A percentile compares a stretch with the other conserved stretches of the same genome.
These are phyloP conservation scores for Mycotypha africana DNA, from an alignment of 371 early-diverging fungal species.

Conservation along the genomic window DNA sequence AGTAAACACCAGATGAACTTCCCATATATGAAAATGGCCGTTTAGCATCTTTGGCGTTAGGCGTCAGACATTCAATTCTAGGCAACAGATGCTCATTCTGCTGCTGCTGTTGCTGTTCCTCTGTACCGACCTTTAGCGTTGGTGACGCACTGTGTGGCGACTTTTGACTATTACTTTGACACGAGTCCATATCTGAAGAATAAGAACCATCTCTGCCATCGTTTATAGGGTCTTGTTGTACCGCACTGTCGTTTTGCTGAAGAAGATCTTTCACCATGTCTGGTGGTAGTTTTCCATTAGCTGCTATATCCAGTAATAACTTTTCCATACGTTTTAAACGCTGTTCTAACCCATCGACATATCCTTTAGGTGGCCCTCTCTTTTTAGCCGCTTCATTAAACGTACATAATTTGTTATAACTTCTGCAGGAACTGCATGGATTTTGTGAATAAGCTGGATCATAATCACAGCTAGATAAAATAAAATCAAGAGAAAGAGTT, in stretches of 20 bases:
- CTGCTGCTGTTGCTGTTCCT: too few relatives aligned
- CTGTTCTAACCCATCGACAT: slow-evolving; percentile 20
- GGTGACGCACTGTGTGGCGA: background rate
- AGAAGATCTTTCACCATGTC: background rate
- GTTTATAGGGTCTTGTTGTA: too few relatives aligned
- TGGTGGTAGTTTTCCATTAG: slow-evolving; percentile 10
- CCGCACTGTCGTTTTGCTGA: background rate
- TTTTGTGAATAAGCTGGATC: slow-evolving; percentile 9
- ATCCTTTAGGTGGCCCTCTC: slow-evolving; percentile 23
- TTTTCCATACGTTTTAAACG: slow-evolving; percentile 22
- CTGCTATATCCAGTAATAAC: slow-evolving; percentile 13
- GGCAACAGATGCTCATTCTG: too few relatives aligned
- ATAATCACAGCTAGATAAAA: slow-evolving; percentile 20
- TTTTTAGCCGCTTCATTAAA: slow-evolving; percentile 24
- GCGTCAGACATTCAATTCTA: too few relatives aligned
- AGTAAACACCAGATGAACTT: slow-evolving; percentile 36
- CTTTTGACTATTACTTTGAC: background rate
- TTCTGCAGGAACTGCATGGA: slow-evolving; percentile 17
- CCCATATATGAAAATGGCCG: slow-evolving; percentile 25
- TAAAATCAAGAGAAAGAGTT: too few relatives aligned
- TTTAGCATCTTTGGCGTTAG: background rate
- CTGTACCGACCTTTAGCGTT: background rate
- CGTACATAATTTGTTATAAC: slow-evolving; percentile 16
- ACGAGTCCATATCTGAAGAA: background rate
- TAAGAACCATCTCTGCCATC: too few relatives aligned